Base-by-base conservation (phyloP, 1,139 yeast species). In the Komagataea norvegica region DNA sequence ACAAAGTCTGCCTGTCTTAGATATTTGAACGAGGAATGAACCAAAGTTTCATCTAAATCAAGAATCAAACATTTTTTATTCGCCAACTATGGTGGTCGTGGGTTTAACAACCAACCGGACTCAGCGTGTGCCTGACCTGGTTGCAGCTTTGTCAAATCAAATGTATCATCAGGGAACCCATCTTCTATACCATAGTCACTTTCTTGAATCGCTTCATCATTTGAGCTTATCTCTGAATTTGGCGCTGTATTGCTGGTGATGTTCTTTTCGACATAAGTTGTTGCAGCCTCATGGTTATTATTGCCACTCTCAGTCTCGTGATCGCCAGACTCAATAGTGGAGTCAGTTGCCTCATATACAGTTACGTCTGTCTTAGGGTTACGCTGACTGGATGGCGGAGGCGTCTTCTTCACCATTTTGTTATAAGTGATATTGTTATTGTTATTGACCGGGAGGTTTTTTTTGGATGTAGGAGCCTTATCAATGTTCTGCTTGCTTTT, bases 21-120 rank as follows among this genome's bases (percentile, higher is more conserved):
- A 60, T 82, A 87, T 61, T 91, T 89, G 69, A 91, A 91, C 7
- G 95, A 84, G 4, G 96, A 86, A 60, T 91, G 99, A 19, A 91
- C 98, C 46, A 91, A 72, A 2, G 99, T 91, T 63, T 91, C 99
- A 61, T 91, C 99, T 48, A 91, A 69, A 61, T 91, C 99, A 41
- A 91, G 69, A 15, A 91, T 86, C 34, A 91, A 74, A 59, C 97
- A 89, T 61, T 91, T 91, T 43, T 84, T 79, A 41, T 76, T 74
- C 30, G 59, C 51, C 36, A 77, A 61, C 11, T 57, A 55, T 4
- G 58, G 51, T 17, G 67, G 56, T n/a, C 68, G 61, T 2, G 79
- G 72, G 30, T 83, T 78, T 47, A 91, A 67, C 30, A 91, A 72
- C 65, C 74, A 75, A 5, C 84, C 87, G 5, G 83, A 55, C 54